phyloP scores from a whole-genome alignment of 768 basidiomycete species.

The Tylopilus rubrobrunneus region DNA sequence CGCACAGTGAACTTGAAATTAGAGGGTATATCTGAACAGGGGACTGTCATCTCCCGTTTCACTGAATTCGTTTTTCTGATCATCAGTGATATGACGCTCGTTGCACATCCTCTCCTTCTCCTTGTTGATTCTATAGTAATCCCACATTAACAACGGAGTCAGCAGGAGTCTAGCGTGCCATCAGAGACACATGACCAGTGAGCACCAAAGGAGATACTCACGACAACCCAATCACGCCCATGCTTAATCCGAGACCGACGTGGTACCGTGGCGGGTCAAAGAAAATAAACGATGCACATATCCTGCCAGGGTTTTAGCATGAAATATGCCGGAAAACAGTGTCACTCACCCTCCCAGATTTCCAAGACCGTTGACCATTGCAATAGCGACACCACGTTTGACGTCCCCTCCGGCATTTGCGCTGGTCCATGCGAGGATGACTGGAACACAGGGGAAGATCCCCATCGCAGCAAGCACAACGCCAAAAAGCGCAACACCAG shows the following conservation, averaged over 20 bases:
- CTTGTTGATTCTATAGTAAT: constrained; percentile 44
- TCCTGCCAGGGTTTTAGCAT: constrained; percentile 26
- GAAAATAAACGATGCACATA: constrained; percentile 41
- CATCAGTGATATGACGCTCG: constrained; percentile 40
- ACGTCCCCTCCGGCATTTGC: constrained; percentile 53
- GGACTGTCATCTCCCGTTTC: constrained; percentile 52
- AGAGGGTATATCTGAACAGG: constrained; percentile 42
- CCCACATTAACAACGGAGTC: constrained; percentile 40
- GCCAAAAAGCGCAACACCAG: constrained; percentile 36
- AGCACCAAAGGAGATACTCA: constrained; percentile 13
- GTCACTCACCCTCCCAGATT: constrained; percentile 48
- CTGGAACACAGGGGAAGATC: constrained; percentile 41
- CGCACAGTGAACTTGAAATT: background rate
- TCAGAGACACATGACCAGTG: constrained; percentile 24
- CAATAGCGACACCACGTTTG: constrained; percentile 46
- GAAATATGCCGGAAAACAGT: constrained; percentile 7
- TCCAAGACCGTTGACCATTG: constrained; percentile 50
- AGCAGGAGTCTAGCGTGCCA: constrained; percentile 34
- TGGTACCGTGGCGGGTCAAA: constrained; percentile 35
- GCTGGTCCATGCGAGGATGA: constrained; percentile 49
- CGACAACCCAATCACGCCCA: constrained; percentile 25
- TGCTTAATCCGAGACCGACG: constrained; percentile 29
- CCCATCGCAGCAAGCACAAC: constrained; percentile 47
- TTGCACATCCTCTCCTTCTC: constrained; percentile 41
- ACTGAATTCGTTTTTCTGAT: constrained; percentile 35